phyloP scores from a whole-genome alignment of 106 monocot genomes.

The Chionographis japonica region DNA sequence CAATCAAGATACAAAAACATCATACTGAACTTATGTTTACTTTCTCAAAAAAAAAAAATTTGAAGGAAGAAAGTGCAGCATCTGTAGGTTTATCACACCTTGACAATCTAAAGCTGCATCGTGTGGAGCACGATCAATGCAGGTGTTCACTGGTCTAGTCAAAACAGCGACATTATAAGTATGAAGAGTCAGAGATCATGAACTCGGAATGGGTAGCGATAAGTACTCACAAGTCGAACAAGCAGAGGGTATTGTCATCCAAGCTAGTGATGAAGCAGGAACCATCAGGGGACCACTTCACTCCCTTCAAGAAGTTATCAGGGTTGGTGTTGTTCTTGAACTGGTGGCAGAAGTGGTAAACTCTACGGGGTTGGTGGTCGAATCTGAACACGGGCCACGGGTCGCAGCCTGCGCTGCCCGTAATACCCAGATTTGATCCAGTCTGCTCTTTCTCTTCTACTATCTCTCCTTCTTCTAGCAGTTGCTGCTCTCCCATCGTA shows the following conservation, averaged over 20 bases:
- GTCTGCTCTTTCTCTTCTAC: no score
- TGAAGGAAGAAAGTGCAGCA: no score
- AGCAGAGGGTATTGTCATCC: slow-evolving; percentile 73
- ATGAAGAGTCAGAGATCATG: neutral
- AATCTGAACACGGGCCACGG: slow-evolving; percentile 46
- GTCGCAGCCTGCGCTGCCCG: neutral
- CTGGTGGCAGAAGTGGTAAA: slow-evolving; percentile 67
- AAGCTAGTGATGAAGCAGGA: slow-evolving; percentile 75
- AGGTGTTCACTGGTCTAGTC: no score
- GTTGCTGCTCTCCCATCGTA: no score
- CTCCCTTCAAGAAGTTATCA: slow-evolving; percentile 79
- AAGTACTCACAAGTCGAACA: slow-evolving; percentile 48
- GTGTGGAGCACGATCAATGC: no score
- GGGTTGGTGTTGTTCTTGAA: slow-evolving; percentile 18
- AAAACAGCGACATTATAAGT: neutral
- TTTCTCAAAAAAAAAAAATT: no score
- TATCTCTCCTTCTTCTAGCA: no score
- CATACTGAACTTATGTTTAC: no score
- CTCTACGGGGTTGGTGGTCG: slow-evolving; percentile 41
- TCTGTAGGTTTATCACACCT: no score
- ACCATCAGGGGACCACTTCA: slow-evolving; percentile 93
- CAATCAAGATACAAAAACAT: neutral
- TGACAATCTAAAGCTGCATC: no score
- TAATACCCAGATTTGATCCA: neutral
- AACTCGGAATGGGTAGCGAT: neutral